Base-by-base conservation (phyloP, 495 filamentous ascomycete genomes). In the Bombardia bombarda region DNA sequence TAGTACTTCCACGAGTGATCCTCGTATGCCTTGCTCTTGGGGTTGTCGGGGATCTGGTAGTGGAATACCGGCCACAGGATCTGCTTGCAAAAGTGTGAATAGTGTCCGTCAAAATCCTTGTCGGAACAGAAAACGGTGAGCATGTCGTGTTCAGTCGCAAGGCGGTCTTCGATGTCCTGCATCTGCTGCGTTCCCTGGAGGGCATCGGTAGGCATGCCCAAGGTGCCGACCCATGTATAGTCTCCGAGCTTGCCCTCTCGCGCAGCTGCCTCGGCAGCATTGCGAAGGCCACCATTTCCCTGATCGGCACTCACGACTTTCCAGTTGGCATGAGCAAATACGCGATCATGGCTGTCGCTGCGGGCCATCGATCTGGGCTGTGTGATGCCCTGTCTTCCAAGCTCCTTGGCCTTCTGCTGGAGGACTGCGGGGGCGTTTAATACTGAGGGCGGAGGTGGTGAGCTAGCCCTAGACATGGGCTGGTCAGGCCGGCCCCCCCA, bases 1-100 rank as follows among this genome's bases (percentile, higher is more conserved):
- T 95, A 96, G 63, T 87, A 94, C 52, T 87, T 76, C 87, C 87
- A 96, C 2, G 88, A 95, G 53, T 96, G 89, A 56, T 96, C 90
- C 58, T 89, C 82, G 56, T 94, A 96, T 0, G 90, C 90, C 68
- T 95, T 95, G 78, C 87, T 95, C 71, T 94, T 95, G 9, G 90
- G 90, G 58, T 92, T 89, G 60, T 95, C 90, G 2, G 90, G 90
- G 47, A 95, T 92, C 61, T 93, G 87, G 60, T 96, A 95, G 62
- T 96, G 88, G 61, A 95, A 93, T 26, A 95, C 87, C 6, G 85
- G 86, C 84, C 84, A 89, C 17, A 90, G 74, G 36, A 89, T 86
- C 57, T 86, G 80, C 58, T 95, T 95, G 75, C 87, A 95, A 50
- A 88, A 95, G 62, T 95, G 88, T 9, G 79, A 77, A 55, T 96